Conservation (phyloP, 208 protist species). For the Phytomonas sp. region DNA sequence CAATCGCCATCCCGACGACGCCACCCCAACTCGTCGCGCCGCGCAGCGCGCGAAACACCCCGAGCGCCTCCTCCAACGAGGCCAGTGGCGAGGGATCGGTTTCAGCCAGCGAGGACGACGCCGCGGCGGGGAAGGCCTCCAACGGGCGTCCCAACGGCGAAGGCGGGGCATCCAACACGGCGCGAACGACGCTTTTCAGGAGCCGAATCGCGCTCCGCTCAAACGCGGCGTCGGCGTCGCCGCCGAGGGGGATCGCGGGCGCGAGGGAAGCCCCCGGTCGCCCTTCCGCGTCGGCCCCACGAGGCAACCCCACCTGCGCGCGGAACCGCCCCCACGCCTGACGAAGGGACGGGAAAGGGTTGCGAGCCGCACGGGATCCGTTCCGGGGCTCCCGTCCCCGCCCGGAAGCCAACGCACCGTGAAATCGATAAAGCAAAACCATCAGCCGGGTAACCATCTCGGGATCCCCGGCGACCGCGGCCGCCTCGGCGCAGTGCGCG, state of each 20-base stretch:
- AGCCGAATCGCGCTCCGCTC: conserved; percentile 36
- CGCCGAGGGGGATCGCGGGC: background rate
- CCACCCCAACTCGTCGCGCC: conserved; percentile 27
- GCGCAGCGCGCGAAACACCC: conserved; percentile 28
- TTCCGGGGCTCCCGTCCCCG: conserved; percentile 17
- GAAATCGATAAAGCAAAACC: conserved; percentile 50
- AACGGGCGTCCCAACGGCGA: too few species aligned
- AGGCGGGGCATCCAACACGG: conserved; percentile 23
- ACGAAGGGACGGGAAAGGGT: background rate
- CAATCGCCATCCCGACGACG: conserved; percentile 24
- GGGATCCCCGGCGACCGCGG: conserved; percentile 37
- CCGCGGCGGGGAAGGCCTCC: conserved; percentile 12
- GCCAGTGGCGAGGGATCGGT: background rate
- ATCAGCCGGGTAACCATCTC: conserved; percentile 61
- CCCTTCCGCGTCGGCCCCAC: conserved; percentile 4
- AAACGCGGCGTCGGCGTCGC: conserved; percentile 18
- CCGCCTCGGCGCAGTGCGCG: conserved; percentile 50
- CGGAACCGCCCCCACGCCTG: background rate
- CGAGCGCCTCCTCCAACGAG: conserved; percentile 23
- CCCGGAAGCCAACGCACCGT: conserved; percentile 23
- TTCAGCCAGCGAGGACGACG: background rate
- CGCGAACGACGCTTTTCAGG: conserved; percentile 46
- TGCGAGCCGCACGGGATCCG: conserved; percentile 8
- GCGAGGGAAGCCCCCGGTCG: background rate
- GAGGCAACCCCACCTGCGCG: background rate